Evolutionary conservation across 23 red algal genomes (phyloP).

Genomic region (Gracilaria domingensis): DNA sequence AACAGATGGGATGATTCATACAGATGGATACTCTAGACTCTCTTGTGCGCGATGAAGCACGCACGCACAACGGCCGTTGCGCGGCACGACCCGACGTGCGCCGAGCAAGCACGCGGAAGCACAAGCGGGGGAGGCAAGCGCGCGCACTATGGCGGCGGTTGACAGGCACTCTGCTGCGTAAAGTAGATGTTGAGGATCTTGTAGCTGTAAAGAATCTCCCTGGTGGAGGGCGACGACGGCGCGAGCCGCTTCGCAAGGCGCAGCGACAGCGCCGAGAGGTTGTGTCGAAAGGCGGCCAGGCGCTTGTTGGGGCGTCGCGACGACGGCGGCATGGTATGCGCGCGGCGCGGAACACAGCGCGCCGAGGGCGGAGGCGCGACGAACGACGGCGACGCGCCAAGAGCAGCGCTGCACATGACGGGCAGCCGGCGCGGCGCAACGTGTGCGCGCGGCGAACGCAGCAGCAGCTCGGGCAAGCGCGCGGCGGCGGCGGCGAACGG

Average conservation of each 20-base stretch:
- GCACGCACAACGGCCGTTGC: no score
- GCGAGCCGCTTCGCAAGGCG: background rate
- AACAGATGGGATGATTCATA: no score
- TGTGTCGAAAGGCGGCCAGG: background rate
- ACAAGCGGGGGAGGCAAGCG: background rate
- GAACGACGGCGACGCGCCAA: background rate
- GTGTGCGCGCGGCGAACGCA: no score
- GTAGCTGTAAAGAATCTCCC: conserved; percentile 38
- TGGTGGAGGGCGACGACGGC: background rate
- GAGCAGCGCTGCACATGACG: background rate
- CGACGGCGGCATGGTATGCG: background rate
- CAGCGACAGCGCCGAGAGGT: background rate
- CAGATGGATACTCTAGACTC: no score
- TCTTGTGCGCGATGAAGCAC: no score
- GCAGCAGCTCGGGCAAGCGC: no score
- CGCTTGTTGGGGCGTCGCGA: background rate
- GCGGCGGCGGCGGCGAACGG: no score
- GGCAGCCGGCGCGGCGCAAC: no score
- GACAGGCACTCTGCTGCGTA: conserved; percentile 33
- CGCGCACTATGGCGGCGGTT: conserved; percentile 21
- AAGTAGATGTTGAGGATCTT: conserved; percentile 41
- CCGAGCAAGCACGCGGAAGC: no score
- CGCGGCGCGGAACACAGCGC: background rate
- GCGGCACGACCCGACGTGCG: no score
- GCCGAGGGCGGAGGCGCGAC: background rate